Evolutionary conservation across 75 land plant species (phyloP).

Genomic region (Larix kaempferi): DNA sequence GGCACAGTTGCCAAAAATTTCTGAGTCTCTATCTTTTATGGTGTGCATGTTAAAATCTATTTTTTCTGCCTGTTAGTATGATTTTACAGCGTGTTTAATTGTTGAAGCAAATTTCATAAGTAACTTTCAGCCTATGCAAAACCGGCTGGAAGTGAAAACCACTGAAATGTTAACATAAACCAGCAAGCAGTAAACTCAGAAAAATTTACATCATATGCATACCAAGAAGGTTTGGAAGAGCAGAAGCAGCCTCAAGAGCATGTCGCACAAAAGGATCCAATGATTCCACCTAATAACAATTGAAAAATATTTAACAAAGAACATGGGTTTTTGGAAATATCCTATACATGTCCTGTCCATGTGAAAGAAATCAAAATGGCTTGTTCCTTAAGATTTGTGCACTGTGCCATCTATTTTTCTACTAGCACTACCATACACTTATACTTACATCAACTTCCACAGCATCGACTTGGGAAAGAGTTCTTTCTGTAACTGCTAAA

Average conservation of each 20-base stretch:
- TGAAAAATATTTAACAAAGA: not conserved
- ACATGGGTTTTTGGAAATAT: not conserved
- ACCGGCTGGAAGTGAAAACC: too few species aligned
- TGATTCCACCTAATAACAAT: slow-evolving; percentile 47
- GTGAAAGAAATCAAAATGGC: too few species aligned
- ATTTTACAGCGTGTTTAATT: too few species aligned
- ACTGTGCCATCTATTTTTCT: not conserved
- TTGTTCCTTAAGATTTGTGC: not conserved
- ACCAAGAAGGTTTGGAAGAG: slow-evolving; percentile 68
- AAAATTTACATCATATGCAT: too few species aligned
- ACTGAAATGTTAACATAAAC: too few species aligned
- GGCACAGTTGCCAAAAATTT: too few species aligned
- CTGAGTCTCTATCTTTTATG: too few species aligned
- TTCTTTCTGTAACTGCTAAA: slow-evolving; percentile 49
- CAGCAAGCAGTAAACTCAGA: too few species aligned
- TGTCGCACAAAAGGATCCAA: slow-evolving; percentile 65
- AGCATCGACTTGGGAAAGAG: slow-evolving; percentile 30
- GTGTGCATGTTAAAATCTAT: too few species aligned
- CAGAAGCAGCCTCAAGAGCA: slow-evolving; percentile 58
- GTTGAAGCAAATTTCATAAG: too few species aligned
- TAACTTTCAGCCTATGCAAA: too few species aligned
- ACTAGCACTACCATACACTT: not conserved
- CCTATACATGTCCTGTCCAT: not conserved
- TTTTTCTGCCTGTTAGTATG: too few species aligned
- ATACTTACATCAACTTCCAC: slow-evolving; percentile 46